phyloP scores from a whole-genome alignment of 2,329 filamentous ascomycete genomes.

The Monilinia polystroma region DNA sequence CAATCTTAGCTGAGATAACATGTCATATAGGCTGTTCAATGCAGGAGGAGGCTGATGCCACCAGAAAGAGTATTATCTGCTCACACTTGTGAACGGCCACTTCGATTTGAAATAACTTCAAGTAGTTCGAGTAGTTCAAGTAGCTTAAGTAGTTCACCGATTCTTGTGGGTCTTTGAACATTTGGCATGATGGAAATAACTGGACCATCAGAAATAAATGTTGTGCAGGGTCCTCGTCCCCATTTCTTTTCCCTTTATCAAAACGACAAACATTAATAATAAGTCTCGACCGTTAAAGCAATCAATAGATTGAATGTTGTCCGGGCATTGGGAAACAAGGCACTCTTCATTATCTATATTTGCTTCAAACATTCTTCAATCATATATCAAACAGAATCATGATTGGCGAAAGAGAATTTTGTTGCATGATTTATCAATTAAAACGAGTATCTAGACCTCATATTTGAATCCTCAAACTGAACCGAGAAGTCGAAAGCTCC shows the following conservation, averaged over 20 bases:
- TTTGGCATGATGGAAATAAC: neutral
- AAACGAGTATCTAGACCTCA: neutral
- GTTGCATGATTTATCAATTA: neutral
- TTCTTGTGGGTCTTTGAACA: neutral
- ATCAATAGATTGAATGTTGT: neutral
- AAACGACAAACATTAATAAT: slow-evolving; percentile 1
- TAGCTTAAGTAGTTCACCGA: neutral
- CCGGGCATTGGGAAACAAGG: neutral
- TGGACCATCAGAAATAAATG: neutral
- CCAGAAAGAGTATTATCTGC: neutral
- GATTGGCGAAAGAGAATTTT: neutral
- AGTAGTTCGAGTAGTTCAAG: neutral
- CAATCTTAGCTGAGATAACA: neutral
- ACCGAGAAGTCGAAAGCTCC: neutral
- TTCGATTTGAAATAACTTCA: neutral
- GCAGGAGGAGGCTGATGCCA: neutral
- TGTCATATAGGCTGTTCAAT: neutral
- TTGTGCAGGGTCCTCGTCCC: slow-evolving; percentile 7
- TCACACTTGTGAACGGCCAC: neutral
- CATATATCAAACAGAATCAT: neutral
- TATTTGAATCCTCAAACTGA: neutral
- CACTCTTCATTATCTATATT: neutral
- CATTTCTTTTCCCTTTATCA: slow-evolving; percentile 2
- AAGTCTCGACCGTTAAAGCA: neutral
- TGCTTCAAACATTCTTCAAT: neutral